Percentiles rank a stretch among this genome's conserved stretches.
phyloP scores from a whole-genome alignment of 139 green algal species.

The Chlorella vulgaris region DNA sequence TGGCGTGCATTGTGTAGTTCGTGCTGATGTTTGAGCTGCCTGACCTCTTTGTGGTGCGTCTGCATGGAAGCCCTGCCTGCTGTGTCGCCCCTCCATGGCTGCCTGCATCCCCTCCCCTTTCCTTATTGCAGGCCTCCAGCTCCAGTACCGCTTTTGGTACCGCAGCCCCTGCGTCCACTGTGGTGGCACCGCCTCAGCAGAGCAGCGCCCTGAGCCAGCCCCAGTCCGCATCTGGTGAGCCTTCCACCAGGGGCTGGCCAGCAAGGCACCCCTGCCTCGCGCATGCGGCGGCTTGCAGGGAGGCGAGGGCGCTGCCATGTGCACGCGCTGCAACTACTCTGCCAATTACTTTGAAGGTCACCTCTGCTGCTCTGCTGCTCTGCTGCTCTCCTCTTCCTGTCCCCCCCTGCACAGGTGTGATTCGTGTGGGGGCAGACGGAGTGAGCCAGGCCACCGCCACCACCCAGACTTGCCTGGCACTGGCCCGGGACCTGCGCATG shows the following conservation, averaged over 20 bases:
- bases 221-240: too few species aligned
- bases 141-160: neutral
- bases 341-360: neutral
- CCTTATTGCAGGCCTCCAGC: neutral
- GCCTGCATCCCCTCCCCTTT: neutral
- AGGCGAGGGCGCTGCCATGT: too few species aligned
- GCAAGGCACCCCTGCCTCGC: too few species aligned
- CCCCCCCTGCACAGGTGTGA: neutral
- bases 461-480: slow-evolving; percentile 1
- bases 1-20: too few species aligned
- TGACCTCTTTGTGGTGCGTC: too few species aligned
- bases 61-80: neutral
- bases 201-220: neutral
- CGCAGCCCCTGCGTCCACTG: neutral
- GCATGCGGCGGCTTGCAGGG: too few species aligned
- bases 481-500: slow-evolving; percentile 10
- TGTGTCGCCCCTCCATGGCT: too few species aligned
- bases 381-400: neutral
- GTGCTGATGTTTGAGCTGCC: too few species aligned
- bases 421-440: slow-evolving; percentile 6
- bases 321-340: neutral
- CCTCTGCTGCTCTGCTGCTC: neutral
- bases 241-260: too few species aligned
- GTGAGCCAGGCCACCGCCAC: neutral
- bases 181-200: neutral